These are phyloP conservation scores for Solanum tarapatanum DNA, from an alignment of 257 asterid species.

Conservation along the genomic window DNA sequence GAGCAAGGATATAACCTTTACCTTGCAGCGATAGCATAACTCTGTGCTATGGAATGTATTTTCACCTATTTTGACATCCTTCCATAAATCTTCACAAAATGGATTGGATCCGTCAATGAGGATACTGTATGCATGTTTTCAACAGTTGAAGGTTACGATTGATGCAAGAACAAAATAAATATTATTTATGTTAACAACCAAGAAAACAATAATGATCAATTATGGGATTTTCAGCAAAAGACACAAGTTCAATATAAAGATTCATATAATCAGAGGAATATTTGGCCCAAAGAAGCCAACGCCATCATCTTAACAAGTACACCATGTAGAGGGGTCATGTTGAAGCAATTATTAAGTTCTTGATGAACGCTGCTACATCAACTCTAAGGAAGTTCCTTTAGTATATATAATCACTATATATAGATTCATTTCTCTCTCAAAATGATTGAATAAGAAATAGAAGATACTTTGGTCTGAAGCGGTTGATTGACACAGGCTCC, in stretches of 20 bases:
- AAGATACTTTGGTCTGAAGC: slow-evolving; percentile 58
- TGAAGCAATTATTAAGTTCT: neutral
- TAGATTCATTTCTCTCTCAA: neutral
- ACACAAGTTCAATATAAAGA: neutral
- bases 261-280: neutral
- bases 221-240: neutral
- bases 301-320: neutral
- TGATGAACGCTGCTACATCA: neutral
- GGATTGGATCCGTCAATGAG: slow-evolving; percentile 41
- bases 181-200: neutral
- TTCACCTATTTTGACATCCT: slow-evolving; percentile 32
- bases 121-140: slow-evolving; percentile 18
- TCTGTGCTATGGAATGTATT: slow-evolving; percentile 29
- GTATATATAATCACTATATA: neutral
- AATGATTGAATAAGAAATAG: neutral
- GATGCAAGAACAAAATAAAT: neutral
- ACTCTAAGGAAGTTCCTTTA: neutral
- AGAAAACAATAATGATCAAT: neutral
- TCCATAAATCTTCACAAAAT: slow-evolving; percentile 55
- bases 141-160: neutral
- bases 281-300: neutral
- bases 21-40: slow-evolving; percentile 54
- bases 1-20: slow-evolving; percentile 5
- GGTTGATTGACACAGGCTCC: slow-evolving; percentile 43
- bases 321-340: neutral